Conservation (phyloP, 1,139 yeast species). For the Suhomyces yuchorum region DNA sequence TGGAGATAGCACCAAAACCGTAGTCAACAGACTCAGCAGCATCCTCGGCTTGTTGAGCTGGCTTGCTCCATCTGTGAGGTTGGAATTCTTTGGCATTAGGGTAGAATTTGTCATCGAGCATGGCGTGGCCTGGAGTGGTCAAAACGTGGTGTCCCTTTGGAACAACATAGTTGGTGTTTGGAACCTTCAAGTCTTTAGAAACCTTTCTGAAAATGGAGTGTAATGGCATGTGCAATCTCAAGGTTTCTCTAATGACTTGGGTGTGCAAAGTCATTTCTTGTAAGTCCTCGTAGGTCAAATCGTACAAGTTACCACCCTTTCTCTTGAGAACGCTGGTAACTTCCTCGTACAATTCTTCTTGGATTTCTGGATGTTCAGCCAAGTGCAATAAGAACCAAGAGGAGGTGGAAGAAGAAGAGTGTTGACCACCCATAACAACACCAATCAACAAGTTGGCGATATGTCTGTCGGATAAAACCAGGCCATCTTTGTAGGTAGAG, state of each 20-base stretch:
- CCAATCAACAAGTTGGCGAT: conserved; percentile 94
- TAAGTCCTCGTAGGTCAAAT: conserved; percentile 77
- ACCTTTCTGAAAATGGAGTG: conserved; percentile 96
- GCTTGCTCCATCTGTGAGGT: conserved; percentile 86
- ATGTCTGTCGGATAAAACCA: conserved; percentile 90
- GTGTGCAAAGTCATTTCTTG: conserved; percentile 80
- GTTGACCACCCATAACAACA: conserved; percentile 98
- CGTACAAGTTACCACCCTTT: conserved; percentile 45
- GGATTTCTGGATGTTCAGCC: conserved; percentile 82
- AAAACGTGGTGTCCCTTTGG: conserved; percentile 89
- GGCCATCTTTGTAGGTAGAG: conserved; percentile 91
- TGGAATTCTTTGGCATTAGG: conserved; percentile 69
- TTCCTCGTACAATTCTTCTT: conserved; percentile 77
- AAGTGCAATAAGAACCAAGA: conserved; percentile 93
- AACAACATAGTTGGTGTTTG: conserved; percentile 76
- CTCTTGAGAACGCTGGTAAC: conserved; percentile 60
- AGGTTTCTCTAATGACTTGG: conserved; percentile 85
- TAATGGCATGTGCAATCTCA: conserved; percentile 93
- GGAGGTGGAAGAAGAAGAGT: conserved; percentile 94
- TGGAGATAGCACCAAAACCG: conserved; percentile 93
- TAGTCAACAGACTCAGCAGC: conserved; percentile 69
- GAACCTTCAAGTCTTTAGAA: conserved; percentile 73
- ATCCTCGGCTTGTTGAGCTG: conserved; percentile 12
- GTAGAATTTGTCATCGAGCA: conserved; percentile 74
- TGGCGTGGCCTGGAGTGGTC: conserved; percentile 92